These are phyloP conservation scores for Penicillium simplicissimum DNA, from an alignment of 495 filamentous ascomycete species.

Conservation along the genomic window DNA sequence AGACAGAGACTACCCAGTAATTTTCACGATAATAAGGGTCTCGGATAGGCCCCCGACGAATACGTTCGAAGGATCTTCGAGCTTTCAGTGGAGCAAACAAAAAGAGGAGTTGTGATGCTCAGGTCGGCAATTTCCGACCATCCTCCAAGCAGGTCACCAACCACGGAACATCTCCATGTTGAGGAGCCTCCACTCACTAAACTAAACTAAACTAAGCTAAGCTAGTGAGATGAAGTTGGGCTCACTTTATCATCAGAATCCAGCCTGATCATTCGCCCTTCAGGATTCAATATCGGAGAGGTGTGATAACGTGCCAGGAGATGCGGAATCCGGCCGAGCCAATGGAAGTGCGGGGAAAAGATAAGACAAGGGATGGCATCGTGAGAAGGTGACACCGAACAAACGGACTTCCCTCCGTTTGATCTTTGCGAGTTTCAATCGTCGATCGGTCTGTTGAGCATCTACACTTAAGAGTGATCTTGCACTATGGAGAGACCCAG, in stretches of 20 bases:
- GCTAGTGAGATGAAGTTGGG: not conserved
- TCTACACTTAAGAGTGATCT: no score
- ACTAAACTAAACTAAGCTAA: not conserved
- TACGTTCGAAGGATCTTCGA: not conserved
- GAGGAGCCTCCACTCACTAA: not conserved
- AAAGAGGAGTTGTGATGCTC: not conserved
- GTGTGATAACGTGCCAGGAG: conserved; percentile 12
- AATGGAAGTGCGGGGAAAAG: conserved; percentile 21
- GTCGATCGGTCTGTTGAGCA: no score
- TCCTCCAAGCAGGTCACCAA: not conserved
- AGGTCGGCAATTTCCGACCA: conserved; percentile 1
- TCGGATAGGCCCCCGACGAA: not conserved
- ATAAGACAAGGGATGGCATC: conserved; percentile 17
- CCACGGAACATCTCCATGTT: not conserved
- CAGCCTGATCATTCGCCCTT: not conserved
- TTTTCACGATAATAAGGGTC: not conserved
- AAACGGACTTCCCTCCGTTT: not conserved
- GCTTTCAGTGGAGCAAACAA: not conserved
- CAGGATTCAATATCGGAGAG: not conserved
- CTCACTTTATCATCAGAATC: not conserved
- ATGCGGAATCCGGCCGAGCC: conserved; percentile 2
- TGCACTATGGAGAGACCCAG: conserved; percentile 10
- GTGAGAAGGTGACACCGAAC: not conserved
- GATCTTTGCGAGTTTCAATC: no score
- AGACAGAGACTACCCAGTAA: not conserved